phyloP scores from a whole-genome alignment of 257 asterid species.

The Nicotiana undulata region DNA sequence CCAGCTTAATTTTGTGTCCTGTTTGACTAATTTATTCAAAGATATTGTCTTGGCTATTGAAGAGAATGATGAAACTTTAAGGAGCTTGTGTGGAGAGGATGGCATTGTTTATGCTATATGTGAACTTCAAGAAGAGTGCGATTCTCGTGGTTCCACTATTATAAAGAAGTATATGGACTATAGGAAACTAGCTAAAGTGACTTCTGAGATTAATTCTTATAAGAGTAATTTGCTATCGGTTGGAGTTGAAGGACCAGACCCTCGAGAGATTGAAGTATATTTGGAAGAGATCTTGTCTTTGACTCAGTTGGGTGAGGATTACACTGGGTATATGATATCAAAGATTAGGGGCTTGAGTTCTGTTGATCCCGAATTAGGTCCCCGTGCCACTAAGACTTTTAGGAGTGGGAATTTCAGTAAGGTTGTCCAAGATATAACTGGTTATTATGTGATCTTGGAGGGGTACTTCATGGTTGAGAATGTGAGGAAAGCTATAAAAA shows the following conservation, averaged over 20 bases:
- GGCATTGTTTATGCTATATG: slow-evolving; percentile 87
- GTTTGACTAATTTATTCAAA: slow-evolving; percentile 79
- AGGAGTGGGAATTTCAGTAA: slow-evolving; percentile 86
- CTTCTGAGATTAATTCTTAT: slow-evolving; percentile 82
- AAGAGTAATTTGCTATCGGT: slow-evolving; percentile 64
- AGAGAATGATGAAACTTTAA: slow-evolving; percentile 69
- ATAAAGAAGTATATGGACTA: slow-evolving; percentile 76
- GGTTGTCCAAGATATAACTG: slow-evolving; percentile 75
- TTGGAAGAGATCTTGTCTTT: slow-evolving; percentile 81
- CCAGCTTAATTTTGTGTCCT: slow-evolving; percentile 54
- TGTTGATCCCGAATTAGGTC: slow-evolving; percentile 76
- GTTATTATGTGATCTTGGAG: slow-evolving; percentile 87
- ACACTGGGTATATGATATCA: slow-evolving; percentile 81
- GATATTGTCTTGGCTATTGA: slow-evolving; percentile 90
- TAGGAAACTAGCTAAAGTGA: slow-evolving; percentile 53
- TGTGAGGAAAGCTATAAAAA: slow-evolving; percentile 87
- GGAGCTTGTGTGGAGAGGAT: slow-evolving; percentile 83
- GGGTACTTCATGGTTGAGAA: slow-evolving; percentile 98
- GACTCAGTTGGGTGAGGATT: slow-evolving; percentile 86
- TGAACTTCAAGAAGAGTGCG: slow-evolving; percentile 96
- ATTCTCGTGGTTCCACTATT: slow-evolving; percentile 69
- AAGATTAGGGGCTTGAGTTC: slow-evolving; percentile 72
- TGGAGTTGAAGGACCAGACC: slow-evolving; percentile 81
- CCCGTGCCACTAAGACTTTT: slow-evolving; percentile 87
- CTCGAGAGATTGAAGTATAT: slow-evolving; percentile 81